A percentile compares a stretch with the other conserved stretches of the same genome.
These are phyloP conservation scores for Cladophialophora yegresii DNA, from an alignment of 2,329 filamentous ascomycete genomes.

Conservation along the genomic window DNA sequence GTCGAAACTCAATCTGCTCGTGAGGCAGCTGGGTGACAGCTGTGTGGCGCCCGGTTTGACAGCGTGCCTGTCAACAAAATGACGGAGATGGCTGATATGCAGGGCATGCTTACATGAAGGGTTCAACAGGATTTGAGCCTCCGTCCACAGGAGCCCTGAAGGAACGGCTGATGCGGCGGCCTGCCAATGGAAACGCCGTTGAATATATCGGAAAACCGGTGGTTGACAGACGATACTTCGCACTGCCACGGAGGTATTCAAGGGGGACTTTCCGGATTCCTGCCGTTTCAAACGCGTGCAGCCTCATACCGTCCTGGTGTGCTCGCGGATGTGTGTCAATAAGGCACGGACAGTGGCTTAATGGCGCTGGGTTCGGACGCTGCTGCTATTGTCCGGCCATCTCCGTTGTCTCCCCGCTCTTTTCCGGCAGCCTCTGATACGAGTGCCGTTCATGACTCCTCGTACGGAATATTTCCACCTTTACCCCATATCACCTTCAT, in stretches of 20 bases:
- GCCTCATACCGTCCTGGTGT: neutral
- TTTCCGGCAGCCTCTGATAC: neutral
- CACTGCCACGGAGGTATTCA: neutral
- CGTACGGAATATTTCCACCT: no score
- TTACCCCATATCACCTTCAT: neutral
- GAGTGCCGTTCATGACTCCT: no score
- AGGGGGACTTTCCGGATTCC: no score
- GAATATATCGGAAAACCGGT: neutral
- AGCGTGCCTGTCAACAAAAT: neutral
- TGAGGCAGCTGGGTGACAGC: neutral
- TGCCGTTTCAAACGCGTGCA: no score
- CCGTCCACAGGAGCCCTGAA: neutral
- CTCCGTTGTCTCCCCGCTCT: neutral
- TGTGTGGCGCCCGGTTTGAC: neutral
- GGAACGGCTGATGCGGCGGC: neutral
- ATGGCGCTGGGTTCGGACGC: neutral
- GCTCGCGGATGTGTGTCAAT: neutral
- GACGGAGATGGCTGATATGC: slow-evolving; percentile 3
- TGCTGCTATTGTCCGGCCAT: neutral
- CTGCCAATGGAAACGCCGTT: neutral
- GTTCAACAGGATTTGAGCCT: neutral
- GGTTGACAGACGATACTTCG: neutral
- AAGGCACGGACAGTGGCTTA: no score
- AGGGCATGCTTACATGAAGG: neutral
- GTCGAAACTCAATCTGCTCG: slow-evolving; percentile 7